Conservation (phyloP, 352 stramenopile species). For the Phytophthora uliginosa region DNA sequence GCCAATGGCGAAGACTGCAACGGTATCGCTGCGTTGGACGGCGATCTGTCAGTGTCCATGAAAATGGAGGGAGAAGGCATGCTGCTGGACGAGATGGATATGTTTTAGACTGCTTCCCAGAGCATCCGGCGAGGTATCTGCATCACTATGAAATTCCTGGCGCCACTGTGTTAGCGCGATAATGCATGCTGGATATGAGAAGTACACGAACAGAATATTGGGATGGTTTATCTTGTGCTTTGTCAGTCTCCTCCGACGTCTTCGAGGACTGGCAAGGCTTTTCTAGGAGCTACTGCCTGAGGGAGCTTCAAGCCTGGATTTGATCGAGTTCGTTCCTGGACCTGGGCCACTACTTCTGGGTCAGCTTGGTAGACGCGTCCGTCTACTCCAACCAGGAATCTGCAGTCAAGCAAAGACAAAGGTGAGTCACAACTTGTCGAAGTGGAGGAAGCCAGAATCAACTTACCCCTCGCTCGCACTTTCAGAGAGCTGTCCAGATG, state of each 20-base stretch:
- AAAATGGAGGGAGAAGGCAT: constrained; percentile 89
- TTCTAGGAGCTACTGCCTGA: constrained; percentile 47
- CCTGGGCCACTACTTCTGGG: constrained; percentile 60
- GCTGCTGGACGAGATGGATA: constrained; percentile 88
- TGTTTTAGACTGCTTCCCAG: constrained; percentile 61
- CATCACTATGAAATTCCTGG: not conserved
- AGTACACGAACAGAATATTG: constrained; percentile 16
- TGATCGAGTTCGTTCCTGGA: constrained; percentile 58
- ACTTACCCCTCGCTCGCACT: constrained; percentile 77
- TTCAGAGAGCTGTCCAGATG: constrained; percentile 51
- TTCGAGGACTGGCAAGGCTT: constrained; percentile 25
- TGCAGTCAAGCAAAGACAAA: constrained; percentile 32
- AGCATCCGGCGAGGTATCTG: not conserved
- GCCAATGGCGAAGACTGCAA: constrained; percentile 72
- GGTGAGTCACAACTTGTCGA: constrained; percentile 9
- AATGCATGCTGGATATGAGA: constrained; percentile 7
- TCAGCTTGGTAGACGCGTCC: constrained; percentile 87
- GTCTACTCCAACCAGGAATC: constrained; percentile 85
- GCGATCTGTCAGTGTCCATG: constrained; percentile 77
- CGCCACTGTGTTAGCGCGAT: not conserved
- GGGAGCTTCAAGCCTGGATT: constrained; percentile 54
- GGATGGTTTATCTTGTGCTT: not conserved
- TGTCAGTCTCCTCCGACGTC: constrained; percentile 28
- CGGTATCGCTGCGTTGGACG: constrained; percentile 80
- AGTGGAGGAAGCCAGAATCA: not conserved